These are phyloP conservation scores for Macrolepiota fuliginosa DNA, from an alignment of 768 basidiomycete species.

Conservation along the genomic window DNA sequence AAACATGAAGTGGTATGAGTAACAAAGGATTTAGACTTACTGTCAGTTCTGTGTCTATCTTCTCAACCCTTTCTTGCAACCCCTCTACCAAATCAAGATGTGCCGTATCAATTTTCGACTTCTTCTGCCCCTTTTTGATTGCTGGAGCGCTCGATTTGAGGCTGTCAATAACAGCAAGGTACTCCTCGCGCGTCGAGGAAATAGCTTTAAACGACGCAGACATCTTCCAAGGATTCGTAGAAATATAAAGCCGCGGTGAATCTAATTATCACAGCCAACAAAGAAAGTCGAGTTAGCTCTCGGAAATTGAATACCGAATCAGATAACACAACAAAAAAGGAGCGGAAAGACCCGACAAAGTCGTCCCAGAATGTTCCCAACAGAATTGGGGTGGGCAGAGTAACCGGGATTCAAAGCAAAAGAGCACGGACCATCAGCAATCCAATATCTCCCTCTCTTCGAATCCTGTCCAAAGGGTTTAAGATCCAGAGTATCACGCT, in stretches of 20 bases:
- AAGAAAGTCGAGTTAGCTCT: slow-evolving; percentile 22
- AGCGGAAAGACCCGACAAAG: neutral
- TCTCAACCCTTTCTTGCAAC: slow-evolving; percentile 62
- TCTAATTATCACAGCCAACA: slow-evolving; percentile 42
- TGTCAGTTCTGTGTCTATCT: slow-evolving; percentile 65
- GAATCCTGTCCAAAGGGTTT: slow-evolving; percentile 76
- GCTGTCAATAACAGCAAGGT: slow-evolving; percentile 57
- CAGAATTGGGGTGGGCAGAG: slow-evolving; percentile 74
- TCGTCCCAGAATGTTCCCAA: neutral
- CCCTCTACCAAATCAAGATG: slow-evolving; percentile 61
- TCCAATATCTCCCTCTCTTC: slow-evolving; percentile 79
- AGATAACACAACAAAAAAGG: slow-evolving; percentile 7
- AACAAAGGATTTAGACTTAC: slow-evolving; percentile 46
- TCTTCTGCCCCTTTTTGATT: slow-evolving; percentile 45
- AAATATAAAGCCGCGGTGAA: slow-evolving; percentile 80
- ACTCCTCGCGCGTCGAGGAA: slow-evolving; percentile 73
- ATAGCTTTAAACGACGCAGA: slow-evolving; percentile 72
- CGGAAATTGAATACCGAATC: slow-evolving; percentile 18
- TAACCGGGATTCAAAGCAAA: slow-evolving; percentile 38
- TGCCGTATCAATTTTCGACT: slow-evolving; percentile 52
- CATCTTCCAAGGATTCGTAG: slow-evolving; percentile 90
- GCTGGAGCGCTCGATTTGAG: slow-evolving; percentile 53
- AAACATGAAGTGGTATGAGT: slow-evolving; percentile 12
- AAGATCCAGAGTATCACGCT: slow-evolving; percentile 62
- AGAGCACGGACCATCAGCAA: slow-evolving; percentile 82